Evolutionary conservation across 495 filamentous ascomycete genomes (phyloP), one percentile per base, ranked within the genome.

Genomic region (Penicillium parvum): DNA sequence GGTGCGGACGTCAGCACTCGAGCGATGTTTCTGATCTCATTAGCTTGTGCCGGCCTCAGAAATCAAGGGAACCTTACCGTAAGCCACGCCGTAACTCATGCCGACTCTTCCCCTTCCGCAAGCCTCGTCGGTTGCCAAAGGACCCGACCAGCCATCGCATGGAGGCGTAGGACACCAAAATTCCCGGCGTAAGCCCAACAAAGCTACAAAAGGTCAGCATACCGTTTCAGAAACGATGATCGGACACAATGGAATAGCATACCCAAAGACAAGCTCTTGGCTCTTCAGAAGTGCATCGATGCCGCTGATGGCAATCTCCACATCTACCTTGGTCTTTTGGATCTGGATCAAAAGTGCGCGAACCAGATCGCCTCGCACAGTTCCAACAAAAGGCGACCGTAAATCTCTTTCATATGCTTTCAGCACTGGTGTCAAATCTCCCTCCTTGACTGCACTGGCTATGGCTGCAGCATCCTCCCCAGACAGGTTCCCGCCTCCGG

Each of bases 241-340:
- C 0, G 5, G 1, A 9, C 1, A 19, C 14, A 15, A 16, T 2
- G 6, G 23, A 16, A 23, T 9, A 28, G 44, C 63, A 42, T 65
- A 80, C 57, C 89, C 92, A 68, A 98, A 98, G 20, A 98, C 87
- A 35, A 98, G 81, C 57, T 98, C 91, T 57, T 98, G 92, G 52
- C 88, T 95, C 68, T 91, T 96, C 9, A 98, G 71, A 15, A 98
- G 72, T 18, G 88, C 69, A 64, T 98, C 89, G 40, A 98, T 97
- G 10, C 92, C 92, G 41, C 86, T 85, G 60, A 97, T 86, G 11
- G 92, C 92, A 42, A 98, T 82, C 63, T 98, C 92, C 7, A 97
- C 84, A 52, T 98, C 92, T 19, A 98, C 92, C 69, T 97, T 98
- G 1, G 92, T 97, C 72, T 97, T 98, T 58, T 98, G 92, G 32